Evolutionary conservation across 1,284 basidiomycete genomes (phyloP), one percentile per base, ranked within the genome.

Genomic region (Melampsora americana): DNA sequence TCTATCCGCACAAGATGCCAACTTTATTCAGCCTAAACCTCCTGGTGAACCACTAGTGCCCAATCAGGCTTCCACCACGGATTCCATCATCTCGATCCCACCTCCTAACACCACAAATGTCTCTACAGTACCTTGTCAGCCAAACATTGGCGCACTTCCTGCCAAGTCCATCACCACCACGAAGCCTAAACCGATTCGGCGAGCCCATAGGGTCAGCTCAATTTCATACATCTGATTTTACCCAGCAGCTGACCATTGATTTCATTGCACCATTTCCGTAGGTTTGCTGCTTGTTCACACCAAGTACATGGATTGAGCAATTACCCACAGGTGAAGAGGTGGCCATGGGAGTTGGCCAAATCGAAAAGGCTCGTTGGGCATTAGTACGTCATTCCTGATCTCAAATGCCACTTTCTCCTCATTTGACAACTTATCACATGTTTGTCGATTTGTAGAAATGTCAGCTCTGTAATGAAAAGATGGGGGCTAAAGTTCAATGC

Each of bases 291-390:
- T 26, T 30, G 4, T 77, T 61, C 59, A 78, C 79, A 75, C 80
- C 80, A 23, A 78, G 79, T 39, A 82, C 80, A 4, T 82, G 79
- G 81, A 80, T 80, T 59, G 80, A 78, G 48, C 30, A 44, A 18
- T 79, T 80, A 60, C 73, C 65, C 5, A 65, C 32, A 73, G 70
- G 86, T 81, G 79, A 87, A 65, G 82, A 85, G 77, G 85, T 88
- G 48, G 89, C 94, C 1, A 89, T 90, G 80, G 92, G 92, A 3
- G 89, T 92, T 35, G 90, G 92, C 80, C 88, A 86, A 4, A 92
- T 96, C 78, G 90, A 90, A 28, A 92, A 89, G 81, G 94, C 91
- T 81, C 85, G 94, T 39, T 97, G 94, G 94, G 90, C 89, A 80
- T 81, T 96, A 83, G 93, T 95, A 80, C 79, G 89, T 85, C 20